Evolutionary conservation across 495 filamentous ascomycete genomes (phyloP).

Genomic region (Hypoxylon lenormandii): DNA sequence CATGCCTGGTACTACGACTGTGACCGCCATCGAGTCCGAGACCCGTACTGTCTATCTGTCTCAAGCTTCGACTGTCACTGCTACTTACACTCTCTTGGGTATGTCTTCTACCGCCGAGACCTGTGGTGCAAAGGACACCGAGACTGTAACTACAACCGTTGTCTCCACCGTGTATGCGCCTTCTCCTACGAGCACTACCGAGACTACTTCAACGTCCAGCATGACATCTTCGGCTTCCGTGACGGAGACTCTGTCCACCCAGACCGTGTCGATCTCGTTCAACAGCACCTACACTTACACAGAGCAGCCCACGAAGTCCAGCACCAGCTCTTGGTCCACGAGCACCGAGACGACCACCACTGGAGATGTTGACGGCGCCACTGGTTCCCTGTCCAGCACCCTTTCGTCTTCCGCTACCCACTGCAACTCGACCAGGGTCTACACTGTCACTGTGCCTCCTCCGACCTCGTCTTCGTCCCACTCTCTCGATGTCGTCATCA

Average conservation of each 20-base stretch:
- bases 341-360: conserved; percentile 24
- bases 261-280: conserved; percentile 6
- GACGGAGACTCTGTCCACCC: not conserved
- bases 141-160: conserved; percentile 34
- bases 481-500: too few relatives aligned
- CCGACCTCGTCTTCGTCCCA: too few relatives aligned
- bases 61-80: conserved; percentile 11
- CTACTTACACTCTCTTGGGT: not conserved
- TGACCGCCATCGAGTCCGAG: conserved; percentile 7
- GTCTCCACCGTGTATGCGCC: conserved; percentile 37
- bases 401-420: conserved; percentile 8
- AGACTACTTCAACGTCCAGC: not conserved
- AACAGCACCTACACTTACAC: conserved; percentile 16
- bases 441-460: conserved; percentile 9
- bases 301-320: conserved; percentile 8
- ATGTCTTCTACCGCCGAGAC: conserved; percentile 4
- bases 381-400: not conserved
- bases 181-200: not conserved
- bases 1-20: not conserved
- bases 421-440: conserved; percentile 2
- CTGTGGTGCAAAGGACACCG: conserved; percentile 22
- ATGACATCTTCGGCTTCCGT: conserved; percentile 1
- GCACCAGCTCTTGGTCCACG: not conserved
- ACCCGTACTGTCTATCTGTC: conserved; percentile 25
- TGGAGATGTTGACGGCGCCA: conserved; percentile 19